These are phyloP conservation scores for Dictyostelium gargantuum DNA, from an alignment of 208 protist genomes.

Conservation along the genomic window DNA sequence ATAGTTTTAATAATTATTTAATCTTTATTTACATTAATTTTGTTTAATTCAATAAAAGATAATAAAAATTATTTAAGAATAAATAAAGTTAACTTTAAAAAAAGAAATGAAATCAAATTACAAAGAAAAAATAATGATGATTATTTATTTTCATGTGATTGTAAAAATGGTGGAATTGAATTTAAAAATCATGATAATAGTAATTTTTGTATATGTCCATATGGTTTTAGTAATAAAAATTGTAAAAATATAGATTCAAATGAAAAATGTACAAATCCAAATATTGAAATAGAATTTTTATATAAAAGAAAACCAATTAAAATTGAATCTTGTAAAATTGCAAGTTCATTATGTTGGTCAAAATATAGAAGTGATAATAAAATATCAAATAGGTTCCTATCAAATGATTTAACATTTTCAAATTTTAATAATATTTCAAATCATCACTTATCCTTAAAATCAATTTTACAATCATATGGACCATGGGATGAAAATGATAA, in stretches of 20 bases:
- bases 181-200: not conserved
- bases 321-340: no score
- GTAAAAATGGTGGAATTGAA: constrained; percentile 18
- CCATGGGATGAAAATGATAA: constrained; percentile 5
- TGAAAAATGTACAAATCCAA: not conserved
- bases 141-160: not conserved
- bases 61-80: not conserved
- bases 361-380: not conserved
- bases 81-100: not conserved
- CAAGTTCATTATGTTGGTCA: not conserved
- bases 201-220: constrained; percentile 10
- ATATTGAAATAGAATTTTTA: not conserved
- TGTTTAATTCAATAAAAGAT: not conserved
- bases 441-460: not conserved
- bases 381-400: not conserved
- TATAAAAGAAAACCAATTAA: not conserved
- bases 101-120: not conserved
- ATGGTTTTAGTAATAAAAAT: not conserved
- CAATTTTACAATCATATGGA: not conserved
- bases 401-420: not conserved
- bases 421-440: not conserved
- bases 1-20: not conserved
- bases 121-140: not conserved
- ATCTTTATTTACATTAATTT: not conserved
- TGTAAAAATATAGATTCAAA: not conserved